Evolutionary conservation across 2,329 filamentous ascomycete genomes (phyloP).

Genomic region (Rhytidhysteron rufulum): DNA sequence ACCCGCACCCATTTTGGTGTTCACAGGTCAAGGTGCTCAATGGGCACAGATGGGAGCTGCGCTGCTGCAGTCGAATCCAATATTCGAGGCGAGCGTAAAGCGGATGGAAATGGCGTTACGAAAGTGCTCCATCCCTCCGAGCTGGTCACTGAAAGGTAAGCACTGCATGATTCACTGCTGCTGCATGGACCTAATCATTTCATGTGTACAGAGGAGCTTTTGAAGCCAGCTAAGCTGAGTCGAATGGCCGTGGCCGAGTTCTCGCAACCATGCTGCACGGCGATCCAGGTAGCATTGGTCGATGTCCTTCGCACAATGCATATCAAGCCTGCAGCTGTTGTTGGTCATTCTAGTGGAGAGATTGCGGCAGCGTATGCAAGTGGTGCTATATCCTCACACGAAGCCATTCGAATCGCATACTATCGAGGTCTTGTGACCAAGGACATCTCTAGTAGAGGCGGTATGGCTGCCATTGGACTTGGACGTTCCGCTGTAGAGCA

Average conservation of each 20-base stretch:
- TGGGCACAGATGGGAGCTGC: slow-evolving; percentile 18
- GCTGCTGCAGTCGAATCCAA: background rate
- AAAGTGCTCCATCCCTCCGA: background rate
- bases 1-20: slow-evolving; percentile 12
- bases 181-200: too few species aligned
- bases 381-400: slow-evolving; percentile 12
- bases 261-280: slow-evolving; percentile 52
- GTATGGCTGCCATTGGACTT: slow-evolving; percentile 12
- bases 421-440: slow-evolving; percentile 31
- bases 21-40: slow-evolving; percentile 29
- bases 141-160: too few species aligned
- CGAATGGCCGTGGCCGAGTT: slow-evolving; percentile 23
- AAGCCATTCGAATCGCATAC: slow-evolving; percentile 39
- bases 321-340: slow-evolving; percentile 14
- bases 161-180: too few species aligned
- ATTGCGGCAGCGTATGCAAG: slow-evolving; percentile 27
- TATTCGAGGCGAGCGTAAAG: background rate
- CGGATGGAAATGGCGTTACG: background rate
- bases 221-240: background rate
- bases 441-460: slow-evolving; percentile 1
- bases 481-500: slow-evolving; percentile 2
- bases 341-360: slow-evolving; percentile 31
- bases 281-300: slow-evolving; percentile 49
- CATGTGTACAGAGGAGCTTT: background rate
- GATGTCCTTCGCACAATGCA: slow-evolving; percentile 30